phyloP scores from a whole-genome alignment of 2,329 filamentous ascomycete genomes.

The Aspergillus cejpii region DNA sequence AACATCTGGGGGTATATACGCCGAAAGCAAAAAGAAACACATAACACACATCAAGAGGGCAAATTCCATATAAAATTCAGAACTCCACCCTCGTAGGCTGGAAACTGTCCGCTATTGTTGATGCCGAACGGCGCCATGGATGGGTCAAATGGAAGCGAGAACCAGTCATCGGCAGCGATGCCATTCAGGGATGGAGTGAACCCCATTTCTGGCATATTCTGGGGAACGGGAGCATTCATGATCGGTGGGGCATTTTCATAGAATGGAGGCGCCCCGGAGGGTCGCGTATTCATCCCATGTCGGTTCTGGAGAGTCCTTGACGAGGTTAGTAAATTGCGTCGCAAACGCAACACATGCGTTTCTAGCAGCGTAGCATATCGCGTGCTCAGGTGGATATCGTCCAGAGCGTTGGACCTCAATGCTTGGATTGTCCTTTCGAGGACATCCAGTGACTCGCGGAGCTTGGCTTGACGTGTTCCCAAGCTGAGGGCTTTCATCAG shows the following conservation, averaged over 20 bases:
- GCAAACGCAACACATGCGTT: conserved; percentile 39
- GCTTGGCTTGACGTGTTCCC: conserved; percentile 45
- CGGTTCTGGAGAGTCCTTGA: conserved; percentile 26
- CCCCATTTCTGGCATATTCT: conserved; percentile 24
- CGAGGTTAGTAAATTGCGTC: conserved; percentile 34
- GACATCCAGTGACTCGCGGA: conserved; percentile 45
- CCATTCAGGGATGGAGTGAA: conserved; percentile 28
- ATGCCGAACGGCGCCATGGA: conserved; percentile 42
- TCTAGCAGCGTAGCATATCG: conserved; percentile 48
- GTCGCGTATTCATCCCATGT: conserved; percentile 21
- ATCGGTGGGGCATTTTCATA: conserved; percentile 15
- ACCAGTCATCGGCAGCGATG: conserved; percentile 37
- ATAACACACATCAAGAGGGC: conserved; percentile 22
- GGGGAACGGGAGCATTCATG: conserved; percentile 18
- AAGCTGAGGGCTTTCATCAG: conserved; percentile 48
- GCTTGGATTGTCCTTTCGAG: conserved; percentile 46
- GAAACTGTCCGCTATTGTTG: conserved; percentile 33
- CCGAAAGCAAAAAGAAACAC: neutral
- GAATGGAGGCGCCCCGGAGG: conserved; percentile 26
- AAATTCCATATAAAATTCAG: conserved; percentile 43
- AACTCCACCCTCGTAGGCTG: conserved; percentile 36
- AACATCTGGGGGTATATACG: neutral
- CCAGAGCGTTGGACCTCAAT: conserved; percentile 44
- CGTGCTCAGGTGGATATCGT: conserved; percentile 49
- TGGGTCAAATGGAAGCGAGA: conserved; percentile 40